A percentile compares a stretch with the other conserved stretches of the same genome.
phyloP scores from a whole-genome alignment of 306 rosid genomes.

The Comarum palustre region DNA sequence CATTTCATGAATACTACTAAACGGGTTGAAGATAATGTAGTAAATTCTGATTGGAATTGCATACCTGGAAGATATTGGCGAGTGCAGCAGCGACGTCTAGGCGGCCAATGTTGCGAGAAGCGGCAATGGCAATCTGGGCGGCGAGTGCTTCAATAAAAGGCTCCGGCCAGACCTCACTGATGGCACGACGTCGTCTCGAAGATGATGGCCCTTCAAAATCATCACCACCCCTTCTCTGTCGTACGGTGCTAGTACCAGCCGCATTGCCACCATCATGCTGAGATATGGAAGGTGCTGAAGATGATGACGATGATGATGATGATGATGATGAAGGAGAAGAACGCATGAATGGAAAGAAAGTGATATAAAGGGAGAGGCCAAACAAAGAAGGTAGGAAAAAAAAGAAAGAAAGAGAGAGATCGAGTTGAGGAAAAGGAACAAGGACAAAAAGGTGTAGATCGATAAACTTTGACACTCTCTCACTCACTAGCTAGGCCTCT shows the following conservation, averaged over 20 bases:
- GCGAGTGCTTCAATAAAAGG: slow-evolving; percentile 65
- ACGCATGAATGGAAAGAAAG: slow-evolving; percentile 31
- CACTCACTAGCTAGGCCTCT: not conserved
- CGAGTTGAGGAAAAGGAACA: slow-evolving; percentile 42
- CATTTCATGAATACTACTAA: not conserved
- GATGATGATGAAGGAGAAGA: slow-evolving; percentile 49
- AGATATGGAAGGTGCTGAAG: slow-evolving; percentile 36
- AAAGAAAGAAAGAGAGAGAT: slow-evolving; percentile 5
- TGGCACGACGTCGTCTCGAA: slow-evolving; percentile 62
- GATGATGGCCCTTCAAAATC: slow-evolving; percentile 60
- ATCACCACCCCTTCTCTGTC: slow-evolving; percentile 24
- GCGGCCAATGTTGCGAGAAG: slow-evolving; percentile 51
- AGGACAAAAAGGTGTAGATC: slow-evolving; percentile 84
- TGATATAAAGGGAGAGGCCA: slow-evolving; percentile 8
- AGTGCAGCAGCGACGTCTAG: slow-evolving; percentile 72
- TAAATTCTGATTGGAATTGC: not conserved
- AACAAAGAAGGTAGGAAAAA: slow-evolving; percentile 13
- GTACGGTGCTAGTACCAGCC: slow-evolving; percentile 37
- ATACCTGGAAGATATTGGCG: slow-evolving; percentile 70
- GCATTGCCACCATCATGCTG: slow-evolving; percentile 8
- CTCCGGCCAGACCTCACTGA: slow-evolving; percentile 64
- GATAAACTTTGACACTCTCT: not conserved
- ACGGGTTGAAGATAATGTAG: not conserved
- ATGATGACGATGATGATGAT: slow-evolving; percentile 40
- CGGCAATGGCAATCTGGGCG: slow-evolving; percentile 61